Base-by-base conservation (phyloP, 768 basidiomycete genomes). In the Boletus rubropictus region DNA sequence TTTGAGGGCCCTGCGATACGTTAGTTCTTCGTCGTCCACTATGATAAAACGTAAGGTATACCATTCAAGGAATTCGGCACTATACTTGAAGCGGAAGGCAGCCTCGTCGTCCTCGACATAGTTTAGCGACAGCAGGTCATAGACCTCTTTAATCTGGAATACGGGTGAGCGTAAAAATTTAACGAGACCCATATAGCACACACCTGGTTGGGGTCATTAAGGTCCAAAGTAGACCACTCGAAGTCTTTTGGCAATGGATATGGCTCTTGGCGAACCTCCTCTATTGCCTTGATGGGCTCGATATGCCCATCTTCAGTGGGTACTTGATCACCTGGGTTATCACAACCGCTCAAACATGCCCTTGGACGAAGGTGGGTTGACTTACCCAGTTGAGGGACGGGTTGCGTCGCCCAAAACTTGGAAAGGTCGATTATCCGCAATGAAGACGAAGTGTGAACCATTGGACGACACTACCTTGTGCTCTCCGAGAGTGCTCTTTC, bases 71-170 rank as follows among this genome's bases (percentile, higher is more conserved):
- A 99, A 99, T 64, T 97, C 92, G 4, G 91, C 82, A 35, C 86
- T 89, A 59, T 99, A 99, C 62, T 89, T 83, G 75, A 99, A 97
- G 29, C 96, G 82, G 76, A 98, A 96, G n/a, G 87, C 77, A 5
- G 94, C 94, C 41, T 91, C 86, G 55, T 89, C 86, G 61, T 99
- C 96, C 65, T 99, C 96, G 37, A 99, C 93, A 57, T 98, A 99
- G 68, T 98, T 88, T 11, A 84, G 74, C 4, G 91, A 96, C 33
- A 99, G 72, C 3, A 99, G 75, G 54, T 92, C 84, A 59, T 96
- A 89, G 11, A 97, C 82, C 63, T 99, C 96, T 60, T 89, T 86
- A 54, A 81, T 80, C 91, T 97, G 48, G 1, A 40, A 17, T 17
- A 10, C 10, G 14, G 48, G 48, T 49, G 41, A 58, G 44, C 20